Evolutionary conservation across 129 eudicot species (phyloP).

Genomic region (Arctium lappa): DNA sequence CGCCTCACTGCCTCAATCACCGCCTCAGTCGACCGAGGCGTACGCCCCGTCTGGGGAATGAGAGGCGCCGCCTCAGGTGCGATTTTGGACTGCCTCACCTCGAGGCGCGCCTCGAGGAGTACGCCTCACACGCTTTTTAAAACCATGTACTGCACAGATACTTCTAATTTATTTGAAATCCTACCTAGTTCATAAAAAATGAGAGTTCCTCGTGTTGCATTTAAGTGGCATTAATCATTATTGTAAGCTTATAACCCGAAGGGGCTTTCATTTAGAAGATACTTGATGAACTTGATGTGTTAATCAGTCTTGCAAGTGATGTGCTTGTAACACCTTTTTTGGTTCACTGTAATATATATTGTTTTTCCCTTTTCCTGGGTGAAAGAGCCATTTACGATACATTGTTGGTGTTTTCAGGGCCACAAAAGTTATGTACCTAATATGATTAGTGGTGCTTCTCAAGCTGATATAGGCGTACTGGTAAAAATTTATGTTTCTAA

Average conservation of each 20-base stretch:
- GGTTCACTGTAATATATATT: neutral
- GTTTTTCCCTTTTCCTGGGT: neutral
- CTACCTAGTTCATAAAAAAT: neutral
- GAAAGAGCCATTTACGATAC: neutral
- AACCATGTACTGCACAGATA: neutral
- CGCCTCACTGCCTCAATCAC: too few relatives aligned
- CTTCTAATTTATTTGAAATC: neutral
- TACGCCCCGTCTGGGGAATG: too few relatives aligned
- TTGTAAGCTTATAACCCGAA: neutral
- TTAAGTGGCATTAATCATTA: neutral
- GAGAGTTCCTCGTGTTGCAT: neutral
- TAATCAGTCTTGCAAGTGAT: neutral
- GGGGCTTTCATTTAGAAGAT: neutral
- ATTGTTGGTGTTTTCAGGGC: constrained; percentile 46
- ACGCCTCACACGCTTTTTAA: too few relatives aligned
- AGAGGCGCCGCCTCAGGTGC: too few relatives aligned
- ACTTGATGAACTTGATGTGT: neutral
- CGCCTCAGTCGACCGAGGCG: too few relatives aligned
- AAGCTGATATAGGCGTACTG: constrained; percentile 94
- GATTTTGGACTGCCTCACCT: too few relatives aligned
- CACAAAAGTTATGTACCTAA: constrained; percentile 98
- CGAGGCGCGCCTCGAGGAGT: too few relatives aligned
- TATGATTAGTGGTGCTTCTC: constrained; percentile 98
- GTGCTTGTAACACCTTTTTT: neutral
- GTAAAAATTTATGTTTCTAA: constrained; percentile 33